Evolutionary conservation across 2,329 filamentous ascomycete genomes (phyloP), one percentile per base, ranked within the genome.

Genomic region (Xylariaceae sp.): DNA sequence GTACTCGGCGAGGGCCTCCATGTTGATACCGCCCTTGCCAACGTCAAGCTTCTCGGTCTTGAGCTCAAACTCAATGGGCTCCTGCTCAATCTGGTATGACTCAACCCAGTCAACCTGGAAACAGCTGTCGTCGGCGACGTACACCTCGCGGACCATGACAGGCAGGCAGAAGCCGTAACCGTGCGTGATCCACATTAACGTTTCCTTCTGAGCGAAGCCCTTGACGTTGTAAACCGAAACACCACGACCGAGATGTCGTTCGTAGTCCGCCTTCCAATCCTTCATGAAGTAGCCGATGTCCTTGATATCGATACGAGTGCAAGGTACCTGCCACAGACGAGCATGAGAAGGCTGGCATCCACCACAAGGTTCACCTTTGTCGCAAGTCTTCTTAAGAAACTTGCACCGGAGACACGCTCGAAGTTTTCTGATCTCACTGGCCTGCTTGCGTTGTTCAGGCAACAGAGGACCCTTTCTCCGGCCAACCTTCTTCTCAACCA

Each of bases 271-370:
- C 77, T 93, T 96, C 92, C 92, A 97, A 75, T 97, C 93, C 81
- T 97, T 97, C 90, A 97, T 94, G 80, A 97, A 97, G 76, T 95
- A 96, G 49, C 87, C 90, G 70, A 97, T 96, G 70, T 97, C 93
- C 82, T 96, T 97, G 81, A 97, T 97, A 75, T 97, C 93, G 71
- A 97, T 96, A 63, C 93, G 89, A 47, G 93, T 97, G 81, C 93
- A 97, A 62, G 93, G 93, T 50, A 97, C 93, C 77, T 97, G 92
- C 93, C 93, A 97, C 55, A 97, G 82, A 65, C 93, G 88, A 64
- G 93, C 93, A 74, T 97, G 93, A 17, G 92, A 96, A 54, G 93
- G 93, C 78, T 96, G 90, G 79, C 93, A 97, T 52, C 93, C 93
- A 69, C 88, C 89, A 76, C 93, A 97, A 59, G 93, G 93, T 78